phyloP scores from a whole-genome alignment of 352 stramenopile genomes.

The Blastocystis sp. region DNA sequence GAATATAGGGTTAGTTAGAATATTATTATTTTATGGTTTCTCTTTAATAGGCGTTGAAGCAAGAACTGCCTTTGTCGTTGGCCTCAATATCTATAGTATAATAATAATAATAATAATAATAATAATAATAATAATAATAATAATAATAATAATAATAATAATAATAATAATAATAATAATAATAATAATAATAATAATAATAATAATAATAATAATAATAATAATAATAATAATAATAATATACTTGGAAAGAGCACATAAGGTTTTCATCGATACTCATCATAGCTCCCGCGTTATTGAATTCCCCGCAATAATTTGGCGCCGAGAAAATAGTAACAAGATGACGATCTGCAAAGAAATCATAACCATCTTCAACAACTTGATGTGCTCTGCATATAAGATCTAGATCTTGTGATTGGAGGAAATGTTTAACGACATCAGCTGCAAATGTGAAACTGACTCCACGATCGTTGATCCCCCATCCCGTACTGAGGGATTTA shows the following conservation, averaged over 20 bases:
- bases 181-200: no score
- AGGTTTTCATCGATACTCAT: slow-evolving; percentile 55
- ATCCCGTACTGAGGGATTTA: slow-evolving; percentile 84
- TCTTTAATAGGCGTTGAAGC: no score
- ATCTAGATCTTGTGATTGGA: slow-evolving; percentile 83
- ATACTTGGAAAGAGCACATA: slow-evolving; percentile 54
- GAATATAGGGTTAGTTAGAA: no score
- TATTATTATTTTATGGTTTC: no score
- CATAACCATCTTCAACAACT: slow-evolving; percentile 65
- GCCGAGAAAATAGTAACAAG: slow-evolving; percentile 52
- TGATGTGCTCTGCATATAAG: slow-evolving; percentile 87
- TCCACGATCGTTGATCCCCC: slow-evolving; percentile 87
- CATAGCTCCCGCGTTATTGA: slow-evolving; percentile 57
- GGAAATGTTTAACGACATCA: slow-evolving; percentile 88
- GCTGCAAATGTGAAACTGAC: slow-evolving; percentile 93
- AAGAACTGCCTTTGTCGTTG: no score
- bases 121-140: no score
- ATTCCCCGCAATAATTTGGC: slow-evolving; percentile 44
- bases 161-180: no score
- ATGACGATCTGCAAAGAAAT: slow-evolving; percentile 50
- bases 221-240: no score
- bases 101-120: no score
- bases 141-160: no score
- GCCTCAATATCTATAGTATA: no score
- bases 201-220: no score